A percentile compares a stretch with the other conserved stretches of the same genome.
Conservation (phyloP, 306 rosid genomes). For the Mimosa bimucronata region DNA sequence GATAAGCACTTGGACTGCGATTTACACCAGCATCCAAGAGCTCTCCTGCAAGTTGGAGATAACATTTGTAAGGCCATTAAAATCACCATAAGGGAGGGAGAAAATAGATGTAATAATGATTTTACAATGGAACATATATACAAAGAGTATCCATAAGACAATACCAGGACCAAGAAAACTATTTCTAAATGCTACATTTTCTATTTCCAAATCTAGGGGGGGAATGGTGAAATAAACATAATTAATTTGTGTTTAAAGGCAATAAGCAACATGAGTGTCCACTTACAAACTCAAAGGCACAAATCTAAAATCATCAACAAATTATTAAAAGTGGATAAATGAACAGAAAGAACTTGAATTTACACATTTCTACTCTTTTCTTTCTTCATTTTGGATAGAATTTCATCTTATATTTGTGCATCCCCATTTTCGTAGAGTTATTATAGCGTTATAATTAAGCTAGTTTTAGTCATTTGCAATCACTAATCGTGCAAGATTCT, state of each 20-base stretch:
- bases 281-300: background rate
- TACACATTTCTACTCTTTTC: background rate
- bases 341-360: background rate
- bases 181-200: background rate
- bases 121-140: background rate
- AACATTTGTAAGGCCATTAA: constrained; percentile 29
- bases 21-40: constrained; percentile 82
- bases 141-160: background rate
- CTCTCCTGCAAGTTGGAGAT: constrained; percentile 65
- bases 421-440: background rate
- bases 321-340: background rate
- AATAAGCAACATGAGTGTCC: background rate
- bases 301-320: background rate
- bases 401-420: background rate
- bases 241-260: background rate
- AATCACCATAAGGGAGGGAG: background rate
- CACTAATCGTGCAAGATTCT: background rate
- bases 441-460: background rate
- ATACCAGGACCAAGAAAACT: background rate
- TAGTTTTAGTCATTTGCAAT: background rate
- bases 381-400: background rate
- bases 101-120: background rate
- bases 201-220: background rate
- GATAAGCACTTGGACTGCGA: constrained; percentile 97
- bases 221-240: background rate